Evolutionary conservation across 2,329 filamentous ascomycete species (phyloP).

Genomic region (Aspergillus sp.): DNA sequence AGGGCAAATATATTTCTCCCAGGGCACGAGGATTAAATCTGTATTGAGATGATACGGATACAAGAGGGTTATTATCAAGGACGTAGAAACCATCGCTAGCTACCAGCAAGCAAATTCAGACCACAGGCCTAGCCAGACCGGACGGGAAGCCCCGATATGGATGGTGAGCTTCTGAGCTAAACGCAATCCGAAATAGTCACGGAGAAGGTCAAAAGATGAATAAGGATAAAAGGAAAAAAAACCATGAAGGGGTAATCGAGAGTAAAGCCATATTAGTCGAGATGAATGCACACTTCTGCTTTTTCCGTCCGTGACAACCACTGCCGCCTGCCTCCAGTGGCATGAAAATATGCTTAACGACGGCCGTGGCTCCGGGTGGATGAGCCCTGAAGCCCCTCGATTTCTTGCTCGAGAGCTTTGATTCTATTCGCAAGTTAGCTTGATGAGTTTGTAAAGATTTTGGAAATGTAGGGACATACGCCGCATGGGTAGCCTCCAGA

Average conservation of each 20-base stretch:
- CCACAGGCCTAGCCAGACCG: constrained; percentile 34
- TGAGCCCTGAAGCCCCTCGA: constrained; percentile 90
- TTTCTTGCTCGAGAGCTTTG: constrained; percentile 73
- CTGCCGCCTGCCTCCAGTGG: constrained; percentile 21
- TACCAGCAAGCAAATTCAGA: constrained; percentile 44
- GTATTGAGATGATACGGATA: constrained; percentile 47
- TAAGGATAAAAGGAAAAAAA: constrained; percentile 22
- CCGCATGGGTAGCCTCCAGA: constrained; percentile 94
- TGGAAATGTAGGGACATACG: constrained; percentile 45
- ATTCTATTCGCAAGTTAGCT: constrained; percentile 46
- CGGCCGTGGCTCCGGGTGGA: constrained; percentile 90
- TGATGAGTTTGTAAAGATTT: neutral
- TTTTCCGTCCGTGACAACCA: constrained; percentile 32
- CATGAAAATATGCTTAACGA: constrained; percentile 62
- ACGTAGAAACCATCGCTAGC: constrained; percentile 48
- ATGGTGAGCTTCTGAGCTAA: constrained; percentile 37
- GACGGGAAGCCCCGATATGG: constrained; percentile 24
- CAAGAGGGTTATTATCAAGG: constrained; percentile 49
- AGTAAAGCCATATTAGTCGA: constrained; percentile 39
- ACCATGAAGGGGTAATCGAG: constrained; percentile 40
- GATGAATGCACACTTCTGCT: constrained; percentile 33
- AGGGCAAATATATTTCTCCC: neutral
- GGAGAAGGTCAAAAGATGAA: constrained; percentile 16
- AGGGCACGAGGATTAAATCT: constrained; percentile 38
- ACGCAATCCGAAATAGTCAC: constrained; percentile 34